A percentile compares a stretch with the other conserved stretches of the same genome.
Evolutionary conservation across 2,329 filamentous ascomycete species (phyloP).

Genomic region (Periconia sp.): DNA sequence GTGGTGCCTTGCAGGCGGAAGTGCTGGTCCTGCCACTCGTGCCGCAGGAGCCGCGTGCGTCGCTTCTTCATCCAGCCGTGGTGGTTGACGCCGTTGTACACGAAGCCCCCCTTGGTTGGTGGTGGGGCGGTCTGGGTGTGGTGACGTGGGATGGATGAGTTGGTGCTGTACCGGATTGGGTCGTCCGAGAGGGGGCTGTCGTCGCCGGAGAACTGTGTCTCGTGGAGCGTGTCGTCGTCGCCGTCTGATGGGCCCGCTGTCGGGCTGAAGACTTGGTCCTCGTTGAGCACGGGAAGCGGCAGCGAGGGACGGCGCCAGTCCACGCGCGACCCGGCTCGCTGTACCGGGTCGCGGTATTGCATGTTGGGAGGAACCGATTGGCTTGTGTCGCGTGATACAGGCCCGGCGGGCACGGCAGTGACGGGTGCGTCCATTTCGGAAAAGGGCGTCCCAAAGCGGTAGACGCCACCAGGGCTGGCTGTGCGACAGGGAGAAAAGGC

Average conservation of each 20-base stretch:
- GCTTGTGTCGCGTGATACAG: conserved; percentile 75
- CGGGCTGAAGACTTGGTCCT: conserved; percentile 57
- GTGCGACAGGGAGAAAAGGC: conserved; percentile 51
- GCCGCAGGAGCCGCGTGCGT: conserved; percentile 81
- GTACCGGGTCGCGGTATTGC: conserved; percentile 65
- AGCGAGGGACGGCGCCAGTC: conserved; percentile 66
- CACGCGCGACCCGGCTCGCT: conserved; percentile 48
- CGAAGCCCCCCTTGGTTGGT: conserved; percentile 40
- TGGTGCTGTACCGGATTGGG: conserved; percentile 24
- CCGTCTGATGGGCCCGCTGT: conserved; percentile 28
- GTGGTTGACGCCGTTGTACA: conserved; percentile 62
- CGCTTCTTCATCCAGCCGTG: conserved; percentile 94
- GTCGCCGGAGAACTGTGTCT: conserved; percentile 36
- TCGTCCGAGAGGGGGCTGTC: conserved; percentile 34
- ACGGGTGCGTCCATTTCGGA: conserved; percentile 89
- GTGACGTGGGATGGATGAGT: conserved; percentile 16
- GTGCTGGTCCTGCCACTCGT: conserved; percentile 92
- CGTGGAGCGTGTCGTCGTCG: conserved; percentile 37
- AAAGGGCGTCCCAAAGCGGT: conserved; percentile 81
- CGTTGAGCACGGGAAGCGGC: conserved; percentile 69
- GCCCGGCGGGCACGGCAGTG: conserved; percentile 70
- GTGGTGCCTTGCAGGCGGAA: conserved; percentile 71
- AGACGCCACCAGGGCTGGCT: conserved; percentile 62
- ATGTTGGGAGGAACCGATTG: conserved; percentile 95
- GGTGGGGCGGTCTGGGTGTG: conserved; percentile 10